Percentiles rank a stretch among this genome's conserved stretches.
Evolutionary conservation across 116 monocot genomes (phyloP).

Genomic region (Iris pallida): DNA sequence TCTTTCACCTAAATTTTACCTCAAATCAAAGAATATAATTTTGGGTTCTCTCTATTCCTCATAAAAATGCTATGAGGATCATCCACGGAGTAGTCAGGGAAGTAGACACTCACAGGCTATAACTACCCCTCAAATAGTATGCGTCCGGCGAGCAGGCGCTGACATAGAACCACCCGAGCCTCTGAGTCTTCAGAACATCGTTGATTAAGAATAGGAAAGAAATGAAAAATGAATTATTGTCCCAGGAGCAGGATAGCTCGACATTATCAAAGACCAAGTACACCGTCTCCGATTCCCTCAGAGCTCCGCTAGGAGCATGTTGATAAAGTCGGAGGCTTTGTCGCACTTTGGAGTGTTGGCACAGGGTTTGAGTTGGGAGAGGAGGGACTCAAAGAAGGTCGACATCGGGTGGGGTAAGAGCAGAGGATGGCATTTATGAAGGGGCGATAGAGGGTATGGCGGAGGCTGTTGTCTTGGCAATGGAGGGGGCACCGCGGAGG

Average conservation of each 20-base stretch:
- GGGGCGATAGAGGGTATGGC: conserved; percentile 46
- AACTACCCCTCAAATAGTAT: conserved; percentile 58
- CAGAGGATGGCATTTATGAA: conserved; percentile 59
- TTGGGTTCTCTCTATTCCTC: conserved; percentile 54
- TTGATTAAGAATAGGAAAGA: conserved; percentile 46
- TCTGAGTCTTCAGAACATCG: conserved; percentile 43
- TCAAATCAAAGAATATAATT: conserved; percentile 85
- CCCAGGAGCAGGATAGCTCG: conserved; percentile 65
- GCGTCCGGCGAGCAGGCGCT: conserved; percentile 59
- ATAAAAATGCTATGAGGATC: conserved; percentile 62
- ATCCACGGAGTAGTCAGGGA: conserved; percentile 75
- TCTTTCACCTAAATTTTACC: conserved; percentile 32
- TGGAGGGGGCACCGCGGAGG: conserved; percentile 60
- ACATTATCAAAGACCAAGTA: conserved; percentile 85
- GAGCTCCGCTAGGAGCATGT: conserved; percentile 26
- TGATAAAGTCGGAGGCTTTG: conserved; percentile 61
- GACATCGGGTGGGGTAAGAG: conserved; percentile 38
- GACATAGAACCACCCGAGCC: conserved; percentile 69
- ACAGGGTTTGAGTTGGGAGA: conserved; percentile 52
- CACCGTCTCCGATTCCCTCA: conserved; percentile 23
- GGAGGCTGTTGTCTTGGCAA: conserved; percentile 64
- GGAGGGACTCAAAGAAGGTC: conserved; percentile 50
- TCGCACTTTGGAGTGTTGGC: conserved; percentile 47
- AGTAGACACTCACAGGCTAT: conserved; percentile 50
- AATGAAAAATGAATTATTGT: conserved; percentile 45